phyloP scores from a whole-genome alignment of 2,329 filamentous ascomycete genomes.

The Pseudonectria foliicola region DNA sequence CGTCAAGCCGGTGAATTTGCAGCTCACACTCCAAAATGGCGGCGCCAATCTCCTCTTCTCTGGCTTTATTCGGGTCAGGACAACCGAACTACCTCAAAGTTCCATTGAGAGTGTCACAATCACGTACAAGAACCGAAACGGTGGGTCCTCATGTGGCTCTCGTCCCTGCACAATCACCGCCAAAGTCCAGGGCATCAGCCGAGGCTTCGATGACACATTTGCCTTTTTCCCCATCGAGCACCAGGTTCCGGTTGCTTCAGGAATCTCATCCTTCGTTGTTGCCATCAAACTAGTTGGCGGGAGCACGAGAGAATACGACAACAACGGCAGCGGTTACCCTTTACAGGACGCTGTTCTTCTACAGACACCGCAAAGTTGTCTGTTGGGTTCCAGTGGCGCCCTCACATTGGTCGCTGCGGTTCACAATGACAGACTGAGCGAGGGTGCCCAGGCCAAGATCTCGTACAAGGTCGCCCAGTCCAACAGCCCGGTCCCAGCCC shows the following conservation, averaged over 20 bases:
- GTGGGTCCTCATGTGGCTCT: slow-evolving; percentile 37
- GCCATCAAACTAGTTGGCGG: slow-evolving; percentile 43
- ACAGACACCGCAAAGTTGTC: slow-evolving; percentile 51
- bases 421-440: slow-evolving; percentile 38
- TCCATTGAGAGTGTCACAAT: slow-evolving; percentile 42
- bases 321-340: slow-evolving; percentile 50
- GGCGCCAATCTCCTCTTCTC: slow-evolving; percentile 42
- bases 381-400: slow-evolving; percentile 35
- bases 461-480: slow-evolving; percentile 36
- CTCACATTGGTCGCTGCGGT: slow-evolving; percentile 41
- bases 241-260: slow-evolving; percentile 47
- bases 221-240: slow-evolving; percentile 42
- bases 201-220: slow-evolving; percentile 56
- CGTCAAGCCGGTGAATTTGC: slow-evolving; percentile 52
- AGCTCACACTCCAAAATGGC: slow-evolving; percentile 44
- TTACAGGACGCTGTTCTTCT: slow-evolving; percentile 48
- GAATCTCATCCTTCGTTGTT: slow-evolving; percentile 56
- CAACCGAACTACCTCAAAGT: slow-evolving; percentile 36
- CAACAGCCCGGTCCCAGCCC: slow-evolving; percentile 34
- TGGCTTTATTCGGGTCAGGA: slow-evolving; percentile 51
- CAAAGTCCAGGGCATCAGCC: slow-evolving; percentile 38
- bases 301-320: slow-evolving; percentile 40
- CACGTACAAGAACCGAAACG: slow-evolving; percentile 49
- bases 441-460: slow-evolving; percentile 34
- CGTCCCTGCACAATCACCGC: slow-evolving; percentile 38